Evolutionary conservation across 2,329 filamentous ascomycete species (phyloP).

Genomic region (Aspergillus candidus): DNA sequence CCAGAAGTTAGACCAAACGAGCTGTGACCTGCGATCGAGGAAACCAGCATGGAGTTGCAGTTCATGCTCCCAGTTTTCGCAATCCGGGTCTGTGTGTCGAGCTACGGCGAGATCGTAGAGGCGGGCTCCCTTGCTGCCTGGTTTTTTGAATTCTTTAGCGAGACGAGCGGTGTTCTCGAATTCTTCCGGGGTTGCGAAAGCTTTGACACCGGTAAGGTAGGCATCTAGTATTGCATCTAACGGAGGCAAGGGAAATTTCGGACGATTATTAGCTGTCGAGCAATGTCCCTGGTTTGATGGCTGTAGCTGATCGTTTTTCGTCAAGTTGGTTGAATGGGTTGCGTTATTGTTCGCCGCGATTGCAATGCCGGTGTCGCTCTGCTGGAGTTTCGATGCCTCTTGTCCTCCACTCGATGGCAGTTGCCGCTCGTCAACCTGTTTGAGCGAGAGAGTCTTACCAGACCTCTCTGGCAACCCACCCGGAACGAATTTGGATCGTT

Average conservation of each 20-base stretch:
- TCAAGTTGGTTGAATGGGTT: no score
- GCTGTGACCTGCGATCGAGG: background rate
- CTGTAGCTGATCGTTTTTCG: no score
- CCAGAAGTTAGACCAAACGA: background rate
- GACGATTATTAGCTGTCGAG: background rate
- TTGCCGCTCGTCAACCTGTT: no score
- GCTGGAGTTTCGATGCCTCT: no score
- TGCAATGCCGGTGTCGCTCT: no score
- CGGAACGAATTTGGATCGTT: conserved; percentile 1
- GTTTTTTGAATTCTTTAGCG: background rate
- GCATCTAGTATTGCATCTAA: background rate
- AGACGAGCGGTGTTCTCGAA: background rate
- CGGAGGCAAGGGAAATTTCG: background rate
- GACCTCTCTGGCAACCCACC: background rate
- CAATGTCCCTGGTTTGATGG: background rate
- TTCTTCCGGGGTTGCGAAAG: background rate
- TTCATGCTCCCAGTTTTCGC: background rate
- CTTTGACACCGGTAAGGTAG: background rate
- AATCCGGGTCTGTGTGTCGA: background rate
- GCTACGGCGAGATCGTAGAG: background rate
- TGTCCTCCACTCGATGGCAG: no score
- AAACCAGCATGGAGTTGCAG: background rate
- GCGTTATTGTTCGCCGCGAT: no score
- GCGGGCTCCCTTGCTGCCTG: background rate
- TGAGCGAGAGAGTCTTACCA: no score